Conservation (phyloP, 495 filamentous ascomycete species). For the Xylaria acuta region DNA sequence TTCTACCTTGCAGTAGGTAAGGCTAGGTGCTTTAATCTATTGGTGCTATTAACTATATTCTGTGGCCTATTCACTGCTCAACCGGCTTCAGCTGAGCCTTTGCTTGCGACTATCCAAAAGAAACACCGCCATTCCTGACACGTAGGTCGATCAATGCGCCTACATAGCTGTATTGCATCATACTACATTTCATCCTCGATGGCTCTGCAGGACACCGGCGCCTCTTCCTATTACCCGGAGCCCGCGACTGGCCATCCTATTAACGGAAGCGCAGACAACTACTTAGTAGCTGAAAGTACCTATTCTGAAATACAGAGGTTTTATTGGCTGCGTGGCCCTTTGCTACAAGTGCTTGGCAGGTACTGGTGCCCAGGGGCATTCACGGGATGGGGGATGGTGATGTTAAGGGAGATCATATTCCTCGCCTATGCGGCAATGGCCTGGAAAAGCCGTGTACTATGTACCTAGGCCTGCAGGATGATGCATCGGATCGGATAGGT, state of each 20-base stretch:
- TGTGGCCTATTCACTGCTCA: background rate
- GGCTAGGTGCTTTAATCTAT: background rate
- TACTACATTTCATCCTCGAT: background rate
- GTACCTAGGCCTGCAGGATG: background rate
- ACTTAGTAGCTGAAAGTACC: background rate
- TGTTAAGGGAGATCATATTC: background rate
- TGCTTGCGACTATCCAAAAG: background rate
- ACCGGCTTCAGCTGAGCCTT: constrained; percentile 14
- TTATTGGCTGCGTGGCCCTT: constrained; percentile 2
- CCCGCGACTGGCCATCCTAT: background rate
- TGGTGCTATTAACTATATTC: background rate
- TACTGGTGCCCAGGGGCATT: background rate
- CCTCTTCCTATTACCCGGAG: background rate
- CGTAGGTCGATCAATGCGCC: constrained; percentile 7
- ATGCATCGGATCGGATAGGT: background rate
- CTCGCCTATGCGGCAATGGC: background rate
- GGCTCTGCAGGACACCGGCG: constrained; percentile 3
- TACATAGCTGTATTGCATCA: constrained; percentile 8
- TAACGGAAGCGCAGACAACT: background rate
- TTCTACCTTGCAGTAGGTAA: too few relatives aligned
- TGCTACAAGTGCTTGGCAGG: background rate
- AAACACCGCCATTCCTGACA: constrained; percentile 18
- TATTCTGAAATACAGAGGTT: background rate
- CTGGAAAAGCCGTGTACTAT: background rate
- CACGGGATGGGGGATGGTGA: background rate